Evolutionary conservation across 768 basidiomycete genomes (phyloP).

Genomic region (Mycena belliarum): DNA sequence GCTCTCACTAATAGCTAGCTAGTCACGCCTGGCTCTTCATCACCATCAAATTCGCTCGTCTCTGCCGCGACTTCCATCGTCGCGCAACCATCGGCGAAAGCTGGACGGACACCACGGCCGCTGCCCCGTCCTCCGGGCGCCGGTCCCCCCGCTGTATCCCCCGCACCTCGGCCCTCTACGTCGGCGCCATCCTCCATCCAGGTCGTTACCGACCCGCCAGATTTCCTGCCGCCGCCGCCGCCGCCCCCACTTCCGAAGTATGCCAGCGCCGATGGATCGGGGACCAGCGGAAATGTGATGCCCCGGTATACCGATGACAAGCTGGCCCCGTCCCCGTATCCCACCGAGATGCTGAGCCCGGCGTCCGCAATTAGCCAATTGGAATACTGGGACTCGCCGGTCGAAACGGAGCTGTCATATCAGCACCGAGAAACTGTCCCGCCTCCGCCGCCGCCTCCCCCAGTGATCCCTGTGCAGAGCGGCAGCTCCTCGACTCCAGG

Average conservation of each 20-base stretch:
- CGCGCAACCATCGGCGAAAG: neutral
- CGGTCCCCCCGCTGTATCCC: neutral
- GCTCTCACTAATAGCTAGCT: neutral
- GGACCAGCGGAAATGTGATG: neutral
- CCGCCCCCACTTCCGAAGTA: slow-evolving; percentile 2
- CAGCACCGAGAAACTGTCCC: neutral
- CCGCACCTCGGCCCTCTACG: neutral
- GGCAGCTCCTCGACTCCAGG: neutral
- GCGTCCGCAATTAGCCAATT: slow-evolving; percentile 13
- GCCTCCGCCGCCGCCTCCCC: neutral
- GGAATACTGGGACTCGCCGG: slow-evolving; percentile 21
- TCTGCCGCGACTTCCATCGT: neutral
- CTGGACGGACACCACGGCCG: slow-evolving; percentile 2
- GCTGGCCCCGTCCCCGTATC: slow-evolving; percentile 1
- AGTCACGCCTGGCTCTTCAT: slow-evolving; percentile 14
- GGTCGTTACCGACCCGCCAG: neutral
- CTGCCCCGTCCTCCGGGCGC: slow-evolving; percentile 14
- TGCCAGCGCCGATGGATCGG: neutral
- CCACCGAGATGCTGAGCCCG: slow-evolving; percentile 11
- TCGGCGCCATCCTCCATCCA: neutral
- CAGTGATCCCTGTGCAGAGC: neutral
- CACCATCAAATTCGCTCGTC: neutral
- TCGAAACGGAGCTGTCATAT: slow-evolving; percentile 9
- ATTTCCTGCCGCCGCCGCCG: neutral
- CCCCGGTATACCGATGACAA: neutral